Evolutionary conservation across 805 yeast genomes (phyloP), one percentile per base, ranked within the genome.

Genomic region (Ogataea sp.): DNA sequence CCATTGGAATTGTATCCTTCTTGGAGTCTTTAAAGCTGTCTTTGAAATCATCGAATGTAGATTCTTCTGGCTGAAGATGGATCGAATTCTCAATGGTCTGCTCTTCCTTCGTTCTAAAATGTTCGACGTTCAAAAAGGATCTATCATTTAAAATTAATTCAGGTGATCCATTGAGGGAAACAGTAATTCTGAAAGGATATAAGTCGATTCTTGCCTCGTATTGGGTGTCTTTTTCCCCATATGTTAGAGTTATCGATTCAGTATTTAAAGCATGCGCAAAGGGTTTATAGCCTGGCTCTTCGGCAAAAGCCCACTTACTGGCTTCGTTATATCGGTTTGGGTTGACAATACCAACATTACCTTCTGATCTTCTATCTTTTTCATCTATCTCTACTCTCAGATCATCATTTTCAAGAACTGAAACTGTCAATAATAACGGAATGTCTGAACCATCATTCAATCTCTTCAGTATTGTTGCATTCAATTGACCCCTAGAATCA

Each of bases 91-190:
- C 48, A 11, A 56, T 52, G 5, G 58, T 56, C 24, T 67, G 64
- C n/a, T 61, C 58, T 7, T 65, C 71, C 43, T 57, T 51, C 1
- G 68, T 56, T 53, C 97, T 70, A 56, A 68, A 73, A 51, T 90
- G 97, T 57, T 93, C 99, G n/a, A 82, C 42, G 52, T 90, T 90
- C 43, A 93, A 61, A 35, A 86, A 71, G 26, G 74, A 64, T 32
- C 79, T 67, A 38, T 80, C 88, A 56, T 93, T 93, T 16, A 89
- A 52, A 1, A 73, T 61, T 11, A 87, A 48, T 43, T 76, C 75
- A 0, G 60, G 56, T 16, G 62, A 58, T 5, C 67, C 73, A 2
- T 75, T 58, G 39, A 72, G 64, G 18, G 40, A 63, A 2, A 87
- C 50, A 1, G 65, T 60, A 29, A 84, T 50, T 45, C 66, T 67